Base-by-base conservation (phyloP, 2,329 filamentous ascomycete genomes). In the Lomentospora prolificans region DNA sequence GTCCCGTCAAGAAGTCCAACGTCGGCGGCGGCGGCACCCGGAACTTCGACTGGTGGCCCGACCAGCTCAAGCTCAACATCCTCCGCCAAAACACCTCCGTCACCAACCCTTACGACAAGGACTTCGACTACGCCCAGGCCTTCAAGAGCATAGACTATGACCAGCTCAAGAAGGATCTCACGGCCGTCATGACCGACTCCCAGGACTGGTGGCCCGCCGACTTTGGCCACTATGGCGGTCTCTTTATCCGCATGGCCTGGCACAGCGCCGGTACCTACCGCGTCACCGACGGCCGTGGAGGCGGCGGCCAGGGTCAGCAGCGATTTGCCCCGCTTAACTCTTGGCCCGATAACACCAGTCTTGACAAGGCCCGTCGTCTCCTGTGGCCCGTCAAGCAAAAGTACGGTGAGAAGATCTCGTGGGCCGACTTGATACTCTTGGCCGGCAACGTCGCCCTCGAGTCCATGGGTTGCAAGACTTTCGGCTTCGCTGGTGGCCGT, bases 371-470 rank as follows among this genome's bases (percentile, higher is more conserved):
- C 30, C 86, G 87, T 57, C 86, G 87, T 60, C 80, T 90, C 56
- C 74, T 90, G 44, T 89, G 86, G 84, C 87, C 87, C 57, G 83
- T 90, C 73, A 90, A 90, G 80, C 86, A 89, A 63, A 90, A 90
- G 78, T 90, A 90, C 61, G 87, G 87, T 68, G 82, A 82, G 76
- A 89, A 87, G 75, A 86, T 90, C 70, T 90, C 87, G 0, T 90
- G 87, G 87, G 84, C 86, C 24, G 87, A 90, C 66, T 71, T 90
- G 58, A 68, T 86, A 51, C 75, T 89, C 57, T 78, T 90, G 55
- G 80, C 85, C 27, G 87, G 87, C 61, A 90, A 90, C 67, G 86
- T 90, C 14, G 86, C 87, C 50, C 77, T 90, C 60, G 87, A 90
- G 72, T 81, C 80, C 59, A 89, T 89, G 84, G 87, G 84, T 58